Base-by-base conservation (phyloP, 139 green algal genomes). In the Microglena sp. region DNA sequence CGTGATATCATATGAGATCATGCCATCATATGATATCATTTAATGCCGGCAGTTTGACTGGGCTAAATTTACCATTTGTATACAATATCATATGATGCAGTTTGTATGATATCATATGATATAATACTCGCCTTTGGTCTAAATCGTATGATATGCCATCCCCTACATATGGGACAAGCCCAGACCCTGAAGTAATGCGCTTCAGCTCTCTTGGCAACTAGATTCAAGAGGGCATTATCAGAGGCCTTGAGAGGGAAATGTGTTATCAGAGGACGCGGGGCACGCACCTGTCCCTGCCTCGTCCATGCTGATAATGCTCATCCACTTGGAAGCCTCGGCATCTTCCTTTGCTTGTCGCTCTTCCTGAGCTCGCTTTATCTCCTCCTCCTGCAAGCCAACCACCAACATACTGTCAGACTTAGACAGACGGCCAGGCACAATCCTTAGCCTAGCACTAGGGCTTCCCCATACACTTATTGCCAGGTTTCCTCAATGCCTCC, bases 261-360 rank as follows among this genome's bases (percentile, higher is more conserved):
- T 18, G 5, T n/a, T 6, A 6, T 27, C 46, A 57, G 27, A 21
- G 22, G 11, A 21, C 56, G 21, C 28, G 5, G 5, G 24, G 21
- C 35, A 45, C 60, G 28, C 77, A 71, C 80, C 81, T 62, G 76
- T 67, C 18, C 86, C 85, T 60, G 75, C 75, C 35, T 83, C 59
- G 45, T 92, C 80, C 46, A 94, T 73, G 4, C 64, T 84, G 55
- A 94, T 91, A 32, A 78, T 71, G 11, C 70, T 61, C 81, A 91
- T 88, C 87, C 87, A 94, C 65, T 91, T 84, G 7, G 75, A 73
- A 1, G 87, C 87, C 70, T 94, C 87, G 60, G 80, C 82, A 31
- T 89, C 81, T 45, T 92, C 84, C 3, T 62, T 64, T 27, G 35
- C 44, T 21, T 62, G 55, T 4, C 71, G 62, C 54, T 89, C 87